Conservation (phyloP, 257 asterid species). For the Lycium barbarum region DNA sequence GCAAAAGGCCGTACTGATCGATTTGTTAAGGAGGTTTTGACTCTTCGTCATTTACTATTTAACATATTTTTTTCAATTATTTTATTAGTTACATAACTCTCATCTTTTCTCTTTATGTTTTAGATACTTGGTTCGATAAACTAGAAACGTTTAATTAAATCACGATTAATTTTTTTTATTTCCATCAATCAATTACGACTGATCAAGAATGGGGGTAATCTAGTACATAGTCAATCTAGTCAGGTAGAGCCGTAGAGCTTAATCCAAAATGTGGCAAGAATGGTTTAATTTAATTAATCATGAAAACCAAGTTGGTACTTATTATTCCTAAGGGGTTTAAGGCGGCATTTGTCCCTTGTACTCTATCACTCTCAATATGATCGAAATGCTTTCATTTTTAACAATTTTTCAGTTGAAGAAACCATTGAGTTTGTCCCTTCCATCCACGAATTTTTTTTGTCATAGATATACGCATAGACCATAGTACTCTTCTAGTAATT, state of each 20-base stretch:
- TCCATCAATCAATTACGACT: neutral
- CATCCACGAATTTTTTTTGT: neutral
- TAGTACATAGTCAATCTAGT: neutral
- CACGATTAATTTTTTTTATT: neutral
- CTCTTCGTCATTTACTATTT: too few relatives aligned
- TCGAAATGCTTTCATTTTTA: neutral
- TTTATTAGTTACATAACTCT: too few relatives aligned
- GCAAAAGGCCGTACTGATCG: too few relatives aligned
- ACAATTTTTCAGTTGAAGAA: neutral
- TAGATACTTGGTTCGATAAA: neutral
- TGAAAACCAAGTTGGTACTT: neutral
- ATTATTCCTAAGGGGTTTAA: neutral
- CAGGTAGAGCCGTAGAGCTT: neutral
- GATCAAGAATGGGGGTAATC: conserved; percentile 1
- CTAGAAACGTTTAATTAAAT: neutral
- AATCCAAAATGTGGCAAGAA: neutral
- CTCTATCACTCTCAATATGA: neutral
- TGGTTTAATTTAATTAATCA: neutral
- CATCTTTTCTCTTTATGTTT: too few relatives aligned
- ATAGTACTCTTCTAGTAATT: too few relatives aligned
- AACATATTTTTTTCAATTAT: too few relatives aligned
- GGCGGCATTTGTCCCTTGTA: neutral
- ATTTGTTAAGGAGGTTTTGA: too few relatives aligned
- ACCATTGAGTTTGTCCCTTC: neutral
- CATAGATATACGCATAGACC: too few relatives aligned